Conservation (phyloP, 2,329 filamentous ascomycete genomes). For the Ophiocordyceps unilateralis region DNA sequence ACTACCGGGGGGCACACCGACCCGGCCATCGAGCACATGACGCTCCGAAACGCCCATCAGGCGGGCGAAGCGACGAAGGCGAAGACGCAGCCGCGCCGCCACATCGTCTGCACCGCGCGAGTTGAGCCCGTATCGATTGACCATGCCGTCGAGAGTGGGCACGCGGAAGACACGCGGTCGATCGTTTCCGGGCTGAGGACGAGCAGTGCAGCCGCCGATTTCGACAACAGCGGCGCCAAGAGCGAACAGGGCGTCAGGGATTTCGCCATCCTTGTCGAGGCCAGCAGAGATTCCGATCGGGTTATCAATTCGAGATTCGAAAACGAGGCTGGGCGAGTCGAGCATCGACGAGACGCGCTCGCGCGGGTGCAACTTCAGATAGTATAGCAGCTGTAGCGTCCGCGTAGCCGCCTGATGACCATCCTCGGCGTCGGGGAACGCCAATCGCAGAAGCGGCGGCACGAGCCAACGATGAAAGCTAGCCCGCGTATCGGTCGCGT, state of each 20-base stretch:
- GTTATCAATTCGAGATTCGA: constrained; percentile 61
- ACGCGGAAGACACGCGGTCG: constrained; percentile 79
- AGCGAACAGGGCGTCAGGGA: constrained; percentile 70
- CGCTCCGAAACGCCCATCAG: constrained; percentile 52
- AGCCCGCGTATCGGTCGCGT: constrained; percentile 58
- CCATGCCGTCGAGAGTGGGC: constrained; percentile 66
- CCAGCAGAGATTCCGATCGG: constrained; percentile 91
- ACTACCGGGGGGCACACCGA: constrained; percentile 67
- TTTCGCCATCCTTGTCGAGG: constrained; percentile 84
- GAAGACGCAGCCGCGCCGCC: constrained; percentile 58
- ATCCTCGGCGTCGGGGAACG: constrained; percentile 68
- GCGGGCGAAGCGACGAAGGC: constrained; percentile 63
- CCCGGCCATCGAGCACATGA: constrained; percentile 60
- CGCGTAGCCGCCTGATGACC: constrained; percentile 71
- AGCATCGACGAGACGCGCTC: constrained; percentile 41
- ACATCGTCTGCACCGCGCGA: constrained; percentile 78
- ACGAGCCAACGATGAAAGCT: constrained; percentile 51
- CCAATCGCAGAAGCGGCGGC: constrained; percentile 44
- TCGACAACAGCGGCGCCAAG: constrained; percentile 79
- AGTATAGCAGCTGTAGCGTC: constrained; percentile 54
- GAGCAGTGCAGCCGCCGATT: constrained; percentile 75
- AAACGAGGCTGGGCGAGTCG: constrained; percentile 36
- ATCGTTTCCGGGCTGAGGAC: constrained; percentile 77
- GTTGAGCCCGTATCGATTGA: constrained; percentile 94
- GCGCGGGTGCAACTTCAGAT: constrained; percentile 60